These are phyloP conservation scores for Ulmus americana DNA, from an alignment of 331 rosid species.

Conservation along the genomic window DNA sequence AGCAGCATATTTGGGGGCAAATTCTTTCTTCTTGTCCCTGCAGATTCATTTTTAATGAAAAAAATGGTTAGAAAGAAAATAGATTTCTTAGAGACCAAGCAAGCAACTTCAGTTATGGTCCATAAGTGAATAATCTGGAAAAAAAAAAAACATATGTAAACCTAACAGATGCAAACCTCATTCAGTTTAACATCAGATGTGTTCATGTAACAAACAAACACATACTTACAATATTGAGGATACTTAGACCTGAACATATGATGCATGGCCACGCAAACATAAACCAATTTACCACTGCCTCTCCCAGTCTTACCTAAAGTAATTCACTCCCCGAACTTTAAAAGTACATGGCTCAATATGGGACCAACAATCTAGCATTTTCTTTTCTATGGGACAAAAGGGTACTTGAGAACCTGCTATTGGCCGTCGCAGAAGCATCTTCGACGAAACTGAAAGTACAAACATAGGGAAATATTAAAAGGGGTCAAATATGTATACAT, in stretches of 20 bases:
- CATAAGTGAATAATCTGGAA: neutral
- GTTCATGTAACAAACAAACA: neutral
- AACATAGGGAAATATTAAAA: conserved; percentile 11
- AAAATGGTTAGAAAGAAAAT: conserved; percentile 9
- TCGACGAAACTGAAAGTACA: conserved; percentile 73
- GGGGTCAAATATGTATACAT: neutral
- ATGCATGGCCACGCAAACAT: neutral
- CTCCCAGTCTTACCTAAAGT: conserved; percentile 56
- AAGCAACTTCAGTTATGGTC: neutral
- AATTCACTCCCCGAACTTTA: conserved; percentile 71
- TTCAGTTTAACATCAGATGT: neutral
- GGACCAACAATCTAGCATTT: conserved; percentile 83
- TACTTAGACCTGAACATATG: neutral
- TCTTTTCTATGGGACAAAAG: conserved; percentile 78
- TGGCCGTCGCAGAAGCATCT: conserved; percentile 70
- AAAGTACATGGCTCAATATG: conserved; percentile 67
- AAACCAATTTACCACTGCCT: conserved; percentile 16
- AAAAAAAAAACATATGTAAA: neutral
- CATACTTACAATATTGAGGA: neutral
- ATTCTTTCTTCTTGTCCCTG: conserved; percentile 90
- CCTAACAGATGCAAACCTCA: neutral
- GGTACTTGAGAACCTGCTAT: conserved; percentile 92
- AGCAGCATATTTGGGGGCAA: conserved; percentile 65
- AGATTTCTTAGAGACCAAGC: conserved; percentile 1
- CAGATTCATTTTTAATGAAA: conserved; percentile 19